phyloP scores from a whole-genome alignment of 306 rosid genomes.

The Quercus cerris region DNA sequence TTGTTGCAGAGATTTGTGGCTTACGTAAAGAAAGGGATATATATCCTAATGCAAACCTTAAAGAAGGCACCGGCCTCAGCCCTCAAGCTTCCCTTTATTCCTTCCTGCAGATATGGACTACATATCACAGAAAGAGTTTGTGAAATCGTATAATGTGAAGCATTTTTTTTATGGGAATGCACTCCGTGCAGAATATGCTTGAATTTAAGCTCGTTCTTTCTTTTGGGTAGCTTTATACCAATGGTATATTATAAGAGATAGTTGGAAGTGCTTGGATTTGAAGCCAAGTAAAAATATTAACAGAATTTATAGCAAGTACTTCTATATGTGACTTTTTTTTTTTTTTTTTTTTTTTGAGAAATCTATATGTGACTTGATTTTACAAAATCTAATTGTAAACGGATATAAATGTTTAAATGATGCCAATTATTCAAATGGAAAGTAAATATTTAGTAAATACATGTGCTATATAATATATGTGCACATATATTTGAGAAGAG shows the following conservation, averaged over 20 bases:
- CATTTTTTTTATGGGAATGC: constrained; percentile 1
- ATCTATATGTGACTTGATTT: neutral
- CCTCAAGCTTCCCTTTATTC: constrained; percentile 18
- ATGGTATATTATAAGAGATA: neutral
- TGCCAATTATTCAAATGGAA: no score
- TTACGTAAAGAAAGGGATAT: neutral
- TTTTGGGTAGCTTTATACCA: neutral
- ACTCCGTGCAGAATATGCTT: neutral
- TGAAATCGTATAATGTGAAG: constrained; percentile 4
- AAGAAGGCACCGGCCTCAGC: neutral
- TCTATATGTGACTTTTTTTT: neutral
- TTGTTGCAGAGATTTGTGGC: constrained; percentile 15
- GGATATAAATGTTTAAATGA: no score
- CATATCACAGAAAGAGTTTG: neutral
- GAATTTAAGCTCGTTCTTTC: neutral
- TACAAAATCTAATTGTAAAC: no score
- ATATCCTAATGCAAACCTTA: neutral
- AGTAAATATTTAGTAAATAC: no score
- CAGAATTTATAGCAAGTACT: neutral
- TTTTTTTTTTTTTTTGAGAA: no score
- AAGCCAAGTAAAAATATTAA: neutral
- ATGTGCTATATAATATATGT: no score
- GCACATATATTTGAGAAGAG: no score
- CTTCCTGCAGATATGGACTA: constrained; percentile 29
- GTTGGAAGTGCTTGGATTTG: neutral